Base-by-base conservation (phyloP, 352 stramenopile species). In the Pythium aphanidermatum region DNA sequence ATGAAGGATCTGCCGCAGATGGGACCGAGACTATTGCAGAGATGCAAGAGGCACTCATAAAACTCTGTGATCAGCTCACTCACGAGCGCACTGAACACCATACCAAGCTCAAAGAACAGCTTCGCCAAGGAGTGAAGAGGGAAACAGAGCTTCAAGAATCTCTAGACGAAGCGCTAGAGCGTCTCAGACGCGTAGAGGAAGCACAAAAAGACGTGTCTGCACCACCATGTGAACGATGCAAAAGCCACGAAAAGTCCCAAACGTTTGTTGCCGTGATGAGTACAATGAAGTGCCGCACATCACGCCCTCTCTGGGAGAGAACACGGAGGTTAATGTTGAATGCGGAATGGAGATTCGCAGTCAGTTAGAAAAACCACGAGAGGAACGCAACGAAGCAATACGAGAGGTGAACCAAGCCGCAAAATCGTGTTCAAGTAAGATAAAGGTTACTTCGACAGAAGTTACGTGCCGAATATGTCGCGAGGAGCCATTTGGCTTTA, bases 401-500 rank as follows among this genome's bases (percentile, higher is more conserved):
- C n/a, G n/a, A n/a, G 24, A 37, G 59, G 26, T 19, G 38, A 5
- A 30, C 49, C 12, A 28, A 27, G 20, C 16, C 48, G 16, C 52
- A 50, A 23, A 25, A 26, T 9, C 32, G 47, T 21, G 12, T 55
- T 13, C 17, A 23, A 36, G 36, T 51, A 39, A 43, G 38, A 31
- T 31, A 39, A 29, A 47, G 33, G 5, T 27, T 29, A 4, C 32
- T 28, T 33, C 21, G 25, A 33, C 13, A 41, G 35, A 13, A n/a
- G n/a, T n/a, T n/a, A 25, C 40, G 36, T 80, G 68, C 43, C 17
- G 55, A 10, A 31, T 59, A 13, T 69, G 60, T 44, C 44, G 57
- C n/a, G 60, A 73, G 37, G 56, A 75, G 32, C 54, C 64, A 36
- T 80, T 80, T 49, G 65, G 68, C 5, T 76, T 80, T 29, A 80